A percentile compares a stretch with the other conserved stretches of the same genome.
Evolutionary conservation across 805 yeast genomes (phyloP).

Genomic region (Metschnikowia orientalis): DNA sequence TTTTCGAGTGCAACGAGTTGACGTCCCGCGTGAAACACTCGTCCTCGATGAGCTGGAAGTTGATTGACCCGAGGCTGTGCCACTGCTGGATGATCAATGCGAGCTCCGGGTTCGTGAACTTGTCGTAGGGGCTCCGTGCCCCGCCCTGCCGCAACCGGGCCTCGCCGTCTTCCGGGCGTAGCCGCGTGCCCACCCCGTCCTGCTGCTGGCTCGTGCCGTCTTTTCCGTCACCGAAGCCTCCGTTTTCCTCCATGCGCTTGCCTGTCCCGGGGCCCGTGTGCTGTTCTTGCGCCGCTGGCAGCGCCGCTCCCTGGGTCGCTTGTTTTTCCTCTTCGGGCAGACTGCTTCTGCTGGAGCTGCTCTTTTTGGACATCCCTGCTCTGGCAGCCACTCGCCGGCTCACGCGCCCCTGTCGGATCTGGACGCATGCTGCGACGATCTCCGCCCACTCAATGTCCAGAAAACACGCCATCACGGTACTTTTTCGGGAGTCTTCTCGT

Average conservation of each 20-base stretch:
- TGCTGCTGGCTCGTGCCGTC: too few species aligned
- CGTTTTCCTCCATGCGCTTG: too few species aligned
- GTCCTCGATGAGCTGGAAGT: slow-evolving; percentile 11
- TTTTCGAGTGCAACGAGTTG: slow-evolving; percentile 8
- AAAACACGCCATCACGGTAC: slow-evolving; percentile 5
- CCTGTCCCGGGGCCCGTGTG: too few species aligned
- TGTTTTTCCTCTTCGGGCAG: too few species aligned
- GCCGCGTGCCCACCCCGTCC: too few species aligned
- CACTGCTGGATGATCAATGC: slow-evolving; percentile 17
- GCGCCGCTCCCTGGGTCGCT: too few species aligned
- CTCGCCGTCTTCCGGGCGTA: too few species aligned
- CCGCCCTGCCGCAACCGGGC: too few species aligned
- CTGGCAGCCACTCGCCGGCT: not conserved
- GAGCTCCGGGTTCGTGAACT: slow-evolving; percentile 15
- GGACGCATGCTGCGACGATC: slow-evolving; percentile 4
- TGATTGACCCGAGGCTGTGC: slow-evolving; percentile 11
- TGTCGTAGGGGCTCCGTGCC: not conserved
- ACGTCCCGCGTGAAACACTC: slow-evolving; percentile 15
- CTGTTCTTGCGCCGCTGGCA: too few species aligned
- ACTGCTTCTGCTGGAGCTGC: too few species aligned
- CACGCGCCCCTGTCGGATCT: not conserved
- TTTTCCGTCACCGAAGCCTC: too few species aligned
- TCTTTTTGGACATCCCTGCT: too few species aligned
- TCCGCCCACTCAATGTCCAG: slow-evolving; percentile 8
- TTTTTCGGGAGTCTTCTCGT: slow-evolving; percentile 7